Evolutionary conservation across 495 filamentous ascomycete species (phyloP).

Genomic region (Immersiella caudata): DNA sequence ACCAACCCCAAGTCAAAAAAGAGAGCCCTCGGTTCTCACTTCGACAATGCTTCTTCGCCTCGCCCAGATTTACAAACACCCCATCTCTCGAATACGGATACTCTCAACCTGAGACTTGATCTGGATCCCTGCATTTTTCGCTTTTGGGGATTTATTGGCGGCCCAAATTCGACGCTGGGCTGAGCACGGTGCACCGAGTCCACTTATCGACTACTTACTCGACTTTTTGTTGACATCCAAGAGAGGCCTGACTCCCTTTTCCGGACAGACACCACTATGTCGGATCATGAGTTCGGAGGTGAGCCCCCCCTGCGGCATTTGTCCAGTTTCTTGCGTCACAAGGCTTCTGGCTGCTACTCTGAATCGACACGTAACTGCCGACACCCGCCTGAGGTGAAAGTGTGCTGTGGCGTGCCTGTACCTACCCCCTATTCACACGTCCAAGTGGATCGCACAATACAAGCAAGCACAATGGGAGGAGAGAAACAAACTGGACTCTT

Average conservation of each 20-base stretch:
- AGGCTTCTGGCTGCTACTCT: not conserved
- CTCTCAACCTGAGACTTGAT: not conserved
- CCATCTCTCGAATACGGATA: conserved; percentile 1
- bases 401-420: not conserved
- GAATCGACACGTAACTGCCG: not conserved
- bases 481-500: not conserved
- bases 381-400: not conserved
- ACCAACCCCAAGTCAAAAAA: conserved; percentile 16
- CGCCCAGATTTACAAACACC: conserved; percentile 10
- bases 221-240: not conserved
- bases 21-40: conserved; percentile 14
- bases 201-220: not conserved
- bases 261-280: conserved; percentile 61
- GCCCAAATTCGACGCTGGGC: not conserved
- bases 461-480: not conserved
- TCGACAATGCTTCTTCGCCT: conserved; percentile 23
- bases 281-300: conserved; percentile 87
- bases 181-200: not conserved
- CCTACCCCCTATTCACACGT: not conserved
- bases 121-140: not conserved
- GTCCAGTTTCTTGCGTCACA: not conserved
- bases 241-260: not conserved
- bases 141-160: not conserved
- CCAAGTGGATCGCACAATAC: not conserved
- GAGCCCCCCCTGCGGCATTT: conserved; percentile 36